A percentile compares a stretch with the other conserved stretches of the same genome.
Evolutionary conservation across 148 eudicot genomes (phyloP).

Genomic region (Rhododendron ferrugineum): DNA sequence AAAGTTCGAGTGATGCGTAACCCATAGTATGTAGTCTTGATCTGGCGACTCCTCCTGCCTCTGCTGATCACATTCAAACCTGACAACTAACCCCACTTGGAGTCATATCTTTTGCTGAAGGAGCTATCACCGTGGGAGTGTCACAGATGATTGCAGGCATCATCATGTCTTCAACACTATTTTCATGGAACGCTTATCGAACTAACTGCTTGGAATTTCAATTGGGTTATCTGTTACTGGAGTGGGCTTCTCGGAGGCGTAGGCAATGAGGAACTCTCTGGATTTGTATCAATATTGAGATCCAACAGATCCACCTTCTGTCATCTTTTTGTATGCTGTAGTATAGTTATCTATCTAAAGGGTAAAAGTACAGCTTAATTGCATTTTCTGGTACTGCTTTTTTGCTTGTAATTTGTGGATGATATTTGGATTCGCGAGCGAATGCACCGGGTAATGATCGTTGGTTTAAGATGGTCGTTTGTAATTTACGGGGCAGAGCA

Average conservation of each 20-base stretch:
- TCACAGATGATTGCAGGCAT: background rate
- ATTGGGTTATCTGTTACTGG: background rate
- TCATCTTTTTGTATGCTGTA: background rate
- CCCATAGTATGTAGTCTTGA: background rate
- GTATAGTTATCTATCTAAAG: background rate
- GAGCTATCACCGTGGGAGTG: background rate
- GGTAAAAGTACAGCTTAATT: background rate
- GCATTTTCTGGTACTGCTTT: background rate
- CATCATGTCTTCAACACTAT: background rate
- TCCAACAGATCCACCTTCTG: background rate
- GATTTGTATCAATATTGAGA: background rate
- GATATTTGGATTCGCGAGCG: background rate
- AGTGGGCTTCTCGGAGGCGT: background rate
- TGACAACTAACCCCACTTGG: background rate
- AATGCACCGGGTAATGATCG: background rate
- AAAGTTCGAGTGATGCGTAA: conserved; percentile 8
- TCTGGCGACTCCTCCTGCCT: background rate
- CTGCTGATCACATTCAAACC: background rate
- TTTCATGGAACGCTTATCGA: background rate
- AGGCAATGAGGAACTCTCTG: background rate
- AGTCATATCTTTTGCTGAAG: background rate
- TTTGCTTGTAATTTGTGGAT: background rate
- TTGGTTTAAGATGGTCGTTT: background rate
- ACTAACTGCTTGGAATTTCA: background rate
- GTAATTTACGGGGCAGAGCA: background rate